Percentiles rank a stretch among this genome's conserved stretches.
phyloP scores from a whole-genome alignment of 331 rosid species.

The Stylosanthes scabra region DNA sequence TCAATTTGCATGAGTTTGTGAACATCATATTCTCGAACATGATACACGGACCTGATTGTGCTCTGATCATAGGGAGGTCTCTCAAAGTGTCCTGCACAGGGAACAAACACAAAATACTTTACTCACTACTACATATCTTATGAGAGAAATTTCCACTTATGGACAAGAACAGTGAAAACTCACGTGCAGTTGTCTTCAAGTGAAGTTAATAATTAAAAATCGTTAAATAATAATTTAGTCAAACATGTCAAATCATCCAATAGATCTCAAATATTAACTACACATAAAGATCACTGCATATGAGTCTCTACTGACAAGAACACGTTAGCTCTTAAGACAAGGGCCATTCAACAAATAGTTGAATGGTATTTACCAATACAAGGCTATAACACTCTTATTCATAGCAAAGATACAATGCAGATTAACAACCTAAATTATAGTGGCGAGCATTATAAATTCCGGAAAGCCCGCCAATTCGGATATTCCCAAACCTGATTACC shows the following conservation, averaged over 20 bases:
- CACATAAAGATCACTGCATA: too few species aligned
- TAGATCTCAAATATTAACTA: too few species aligned
- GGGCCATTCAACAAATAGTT: background rate
- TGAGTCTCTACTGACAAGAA: too few species aligned
- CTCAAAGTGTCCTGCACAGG: conserved; percentile 83
- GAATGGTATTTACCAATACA: background rate
- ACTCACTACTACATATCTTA: conserved; percentile 1
- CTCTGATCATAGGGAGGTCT: conserved; percentile 86
- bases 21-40: conserved; percentile 93
- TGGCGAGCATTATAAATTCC: conserved; percentile 86
- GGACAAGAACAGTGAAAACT: background rate
- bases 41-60: conserved; percentile 81
- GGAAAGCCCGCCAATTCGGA: conserved; percentile 92
- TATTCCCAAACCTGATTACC: conserved; percentile 88
- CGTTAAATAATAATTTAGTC: too few species aligned
- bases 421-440: conserved; percentile 71
- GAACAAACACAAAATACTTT: conserved; percentile 14
- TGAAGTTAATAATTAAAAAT: too few species aligned
- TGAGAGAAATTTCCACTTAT: background rate
- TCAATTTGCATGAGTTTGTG: conserved; percentile 81
- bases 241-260: too few species aligned
- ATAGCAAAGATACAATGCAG: conserved; percentile 8
- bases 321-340: background rate
- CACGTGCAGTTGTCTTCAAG: too few species aligned
- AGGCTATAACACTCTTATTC: conserved; percentile 7